Evolutionary conservation across 495 filamentous ascomycete species (phyloP).

Genomic region (Cercophora sp.): DNA sequence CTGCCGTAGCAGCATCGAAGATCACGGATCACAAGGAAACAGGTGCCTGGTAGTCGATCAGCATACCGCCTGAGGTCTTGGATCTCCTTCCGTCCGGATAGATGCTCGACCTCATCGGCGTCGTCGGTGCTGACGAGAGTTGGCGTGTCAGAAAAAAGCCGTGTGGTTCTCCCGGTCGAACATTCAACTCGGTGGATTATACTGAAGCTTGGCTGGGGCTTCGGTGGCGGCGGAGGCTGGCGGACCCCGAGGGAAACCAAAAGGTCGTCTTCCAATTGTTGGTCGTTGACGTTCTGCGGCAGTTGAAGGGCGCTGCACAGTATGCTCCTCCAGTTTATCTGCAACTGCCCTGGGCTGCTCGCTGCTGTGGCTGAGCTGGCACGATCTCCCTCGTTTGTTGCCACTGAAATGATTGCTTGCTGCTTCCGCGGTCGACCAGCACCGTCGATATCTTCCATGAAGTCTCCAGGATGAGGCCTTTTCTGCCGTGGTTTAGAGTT

Average conservation of each 20-base stretch:
- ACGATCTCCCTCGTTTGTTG: too few relatives aligned
- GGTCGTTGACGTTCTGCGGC: background rate
- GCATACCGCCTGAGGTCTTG: background rate
- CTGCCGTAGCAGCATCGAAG: background rate
- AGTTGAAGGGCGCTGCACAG: background rate
- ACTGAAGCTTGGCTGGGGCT: background rate
- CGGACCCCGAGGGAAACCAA: too few relatives aligned
- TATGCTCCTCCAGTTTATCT: background rate
- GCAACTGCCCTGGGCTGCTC: too few relatives aligned
- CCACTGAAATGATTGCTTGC: too few relatives aligned
- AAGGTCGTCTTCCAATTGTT: too few relatives aligned
- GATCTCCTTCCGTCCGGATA: background rate
- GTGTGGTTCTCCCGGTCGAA: background rate
- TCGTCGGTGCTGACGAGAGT: background rate
- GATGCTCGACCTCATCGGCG: background rate
- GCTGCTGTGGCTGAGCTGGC: too few relatives aligned
- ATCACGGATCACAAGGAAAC: background rate
- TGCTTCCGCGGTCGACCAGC: too few relatives aligned
- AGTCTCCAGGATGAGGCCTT: too few relatives aligned
- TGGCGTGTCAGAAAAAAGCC: background rate
- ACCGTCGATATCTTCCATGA: too few relatives aligned
- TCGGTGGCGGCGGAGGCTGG: background rate
- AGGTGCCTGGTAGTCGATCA: background rate
- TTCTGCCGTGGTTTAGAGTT: too few relatives aligned
- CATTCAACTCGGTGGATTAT: background rate